Base-by-base conservation (phyloP, 2,329 filamentous ascomycete species). In the Stachybotrys chlorohalonatus region DNA sequence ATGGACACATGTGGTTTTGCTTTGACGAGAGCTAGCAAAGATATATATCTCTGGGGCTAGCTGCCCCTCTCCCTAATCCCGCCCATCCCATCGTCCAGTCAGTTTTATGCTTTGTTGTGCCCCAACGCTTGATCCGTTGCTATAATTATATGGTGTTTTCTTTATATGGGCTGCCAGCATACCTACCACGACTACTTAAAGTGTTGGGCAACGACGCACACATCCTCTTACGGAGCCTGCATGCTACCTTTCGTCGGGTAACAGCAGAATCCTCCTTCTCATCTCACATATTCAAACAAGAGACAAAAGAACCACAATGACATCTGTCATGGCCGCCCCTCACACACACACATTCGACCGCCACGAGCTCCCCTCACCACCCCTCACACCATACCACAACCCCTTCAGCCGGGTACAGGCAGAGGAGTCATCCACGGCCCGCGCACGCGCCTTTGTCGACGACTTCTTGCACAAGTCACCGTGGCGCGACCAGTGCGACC, bases 381-480 rank as follows among this genome's bases (percentile, higher is more conserved):
- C 8, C 36, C 8, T 13, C 36, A 42, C 13, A 13, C 13, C 36
- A 2, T 42, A 42, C 36, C 57, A 56, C 36, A 45, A 55, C 16
- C 48, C 49, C 36, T 49, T 55, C 30, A 17, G 57, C 31, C 58
- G 61, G 47, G 55, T 64, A 45, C 62, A 69, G 54, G 66, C 64
- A 39, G 63, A 69, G 36, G 65, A 65, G 47, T 61, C 59, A 8
- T 65, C 67, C 31, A 64, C 64, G 52, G 60, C 60, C 32, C 62
- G 64, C 54, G 69, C 69, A 6, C 63, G 58, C 58, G 58, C 67
- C 53, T 71, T 67, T 56, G 63, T 72, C 55, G 54, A 63, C 46
- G 62, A 62, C 53, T 71, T 68, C 52, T 56, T 69, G 15, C 55
- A 64, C 11, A 60, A 54, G 39, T 67, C 63, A 9, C 49, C 60